Evolutionary conservation across 805 yeast genomes (phyloP), one percentile per base, ranked within the genome.

Genomic region (Yamadazyma endophytica): DNA sequence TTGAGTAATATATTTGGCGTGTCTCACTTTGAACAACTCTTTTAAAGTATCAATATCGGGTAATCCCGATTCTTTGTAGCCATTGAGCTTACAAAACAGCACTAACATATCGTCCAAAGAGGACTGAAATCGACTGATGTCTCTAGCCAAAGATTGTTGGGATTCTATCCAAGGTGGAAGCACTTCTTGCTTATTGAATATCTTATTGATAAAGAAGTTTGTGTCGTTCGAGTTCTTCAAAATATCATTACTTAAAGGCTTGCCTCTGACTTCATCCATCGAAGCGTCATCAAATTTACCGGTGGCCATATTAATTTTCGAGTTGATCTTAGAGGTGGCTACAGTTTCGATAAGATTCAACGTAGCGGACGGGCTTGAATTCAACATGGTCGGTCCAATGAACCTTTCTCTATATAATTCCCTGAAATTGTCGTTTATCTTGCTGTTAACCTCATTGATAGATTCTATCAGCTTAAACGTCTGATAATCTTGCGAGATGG

Each of bases 161-260:
- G 75, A 79, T 45, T 86, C 95, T 21, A 88, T 80, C 96, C 96
- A 88, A 0, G 95, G 95, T 0, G 96, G 95, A 8, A 78, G 61
- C 1, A 85, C 78, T 29, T 85, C 88, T 53, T 88, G 96, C 25
- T 75, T 71, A 39, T 70, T 74, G 35, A 88, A 57, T 26, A 88
- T 80, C 39, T 83, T 77, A 56, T 88, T 88, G 59, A 88, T 56
- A 50, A 86, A 85, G 52, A 79, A 85, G 44, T 81, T 56, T 4
- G 65, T 42, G 39, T 94, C 32, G 77, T 84, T 37, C 71, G 72
- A 53, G 75, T 92, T 35, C 70, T 64, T 54, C 66, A 81, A 27
- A 76, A 81, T 51, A 61, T 75, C 42, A 57, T 61, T n/a, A 56
- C 52, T 31, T 11, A 81, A 47, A 3, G 79, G 78, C 43, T 73